Percentiles rank a stretch among this genome's conserved stretches.
These are phyloP conservation scores for Stentor coeruleus DNA, from an alignment of 73 alveolate genomes.

Conservation along the genomic window DNA sequence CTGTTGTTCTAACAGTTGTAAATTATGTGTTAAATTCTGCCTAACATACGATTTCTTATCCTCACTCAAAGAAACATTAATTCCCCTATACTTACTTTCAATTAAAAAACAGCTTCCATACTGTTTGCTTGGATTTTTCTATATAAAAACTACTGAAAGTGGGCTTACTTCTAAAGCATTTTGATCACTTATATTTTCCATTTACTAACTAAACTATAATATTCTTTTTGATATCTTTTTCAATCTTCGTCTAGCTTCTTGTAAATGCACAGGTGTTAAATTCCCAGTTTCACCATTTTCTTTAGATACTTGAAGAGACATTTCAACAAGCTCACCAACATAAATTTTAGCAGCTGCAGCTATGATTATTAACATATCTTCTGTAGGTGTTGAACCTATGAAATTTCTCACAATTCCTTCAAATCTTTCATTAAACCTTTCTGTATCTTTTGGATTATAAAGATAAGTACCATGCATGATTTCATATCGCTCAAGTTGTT, in stretches of 20 bases:
- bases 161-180: too few species aligned
- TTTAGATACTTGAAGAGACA: neutral
- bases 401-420: neutral
- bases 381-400: neutral
- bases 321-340: slow-evolving; percentile 22
- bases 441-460: neutral
- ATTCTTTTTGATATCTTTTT: slow-evolving; percentile 15
- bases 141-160: too few species aligned
- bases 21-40: too few species aligned
- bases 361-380: neutral
- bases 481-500: neutral
- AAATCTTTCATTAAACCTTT: neutral
- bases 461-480: neutral
- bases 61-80: too few species aligned
- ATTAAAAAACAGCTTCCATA: too few species aligned
- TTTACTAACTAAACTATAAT: too few species aligned
- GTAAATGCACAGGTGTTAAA: neutral
- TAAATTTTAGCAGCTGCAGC: slow-evolving; percentile 21
- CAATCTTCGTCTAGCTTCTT: slow-evolving; percentile 14
- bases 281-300: neutral
- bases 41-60: too few species aligned
- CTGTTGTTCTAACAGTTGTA: too few species aligned
- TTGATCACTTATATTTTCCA: too few species aligned
- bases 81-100: too few species aligned
- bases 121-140: too few species aligned